Base-by-base conservation (phyloP, 2,329 filamentous ascomycete genomes). In the Aspergillus fumigatiaffinis region DNA sequence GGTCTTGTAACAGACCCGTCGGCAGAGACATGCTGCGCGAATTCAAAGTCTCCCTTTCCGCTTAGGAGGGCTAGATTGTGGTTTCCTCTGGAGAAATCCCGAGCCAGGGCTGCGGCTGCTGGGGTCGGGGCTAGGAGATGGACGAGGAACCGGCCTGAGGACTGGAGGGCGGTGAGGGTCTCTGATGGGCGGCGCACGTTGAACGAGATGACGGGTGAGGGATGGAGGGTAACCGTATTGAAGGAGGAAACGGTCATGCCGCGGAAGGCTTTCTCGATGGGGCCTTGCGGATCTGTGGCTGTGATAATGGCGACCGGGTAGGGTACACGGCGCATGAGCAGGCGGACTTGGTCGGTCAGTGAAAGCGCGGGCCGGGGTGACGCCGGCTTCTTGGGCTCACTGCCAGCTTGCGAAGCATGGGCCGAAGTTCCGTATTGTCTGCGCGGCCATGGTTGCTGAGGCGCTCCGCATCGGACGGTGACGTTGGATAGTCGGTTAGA, bases 241-340 rank as follows among this genome's bases (percentile, higher is more conserved):
- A 87, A 81, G 1, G 84, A 87, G 3, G 85, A 87, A 32, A 87
- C 80, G 8, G 83, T 85, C 63, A 85, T 82, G 46, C 80, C 83
- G 38, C 77, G 74, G 60, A 76, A 77, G 12, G 66, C 66, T 44
- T 63, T 57, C 25, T 67, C 57, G 50, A 62, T 44, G n/a, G 60
- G 60, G 20, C 64, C 63, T 29, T 65, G 64, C 38, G 73, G 71
- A 29, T 76, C 70, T 17, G 73, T 76, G 55, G 76, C 67, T 42
- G 83, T 85, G 55, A 86, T 76, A 38, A 86, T 74, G 48, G 82
- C 82, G 51, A 85, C 82, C 1, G 84, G 80, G 67, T 84, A 80
- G 1, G 82, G 80, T 4, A 86, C 78, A 23, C 74, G 72, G 44
- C 84, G 82, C 78, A 84, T 83, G 46, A 82, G 65, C 21, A 73